Percentiles rank a stretch among this genome's conserved stretches.
phyloP scores from a whole-genome alignment of 768 basidiomycete genomes.

The Daedaleopsis sinensis region DNA sequence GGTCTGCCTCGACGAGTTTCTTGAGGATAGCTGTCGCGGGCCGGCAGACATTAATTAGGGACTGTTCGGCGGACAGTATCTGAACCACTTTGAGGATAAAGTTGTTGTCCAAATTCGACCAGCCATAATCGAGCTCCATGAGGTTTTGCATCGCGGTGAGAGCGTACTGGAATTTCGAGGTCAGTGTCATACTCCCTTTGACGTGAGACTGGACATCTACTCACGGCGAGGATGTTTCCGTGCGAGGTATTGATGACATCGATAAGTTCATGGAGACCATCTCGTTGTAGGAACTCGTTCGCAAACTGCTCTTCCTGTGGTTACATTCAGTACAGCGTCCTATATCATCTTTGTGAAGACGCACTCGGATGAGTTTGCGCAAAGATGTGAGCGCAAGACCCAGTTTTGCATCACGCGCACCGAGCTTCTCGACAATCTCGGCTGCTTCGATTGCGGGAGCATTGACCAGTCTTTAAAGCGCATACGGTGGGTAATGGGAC shows the following conservation, averaged over 20 bases:
- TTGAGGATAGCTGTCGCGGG: constrained; percentile 91
- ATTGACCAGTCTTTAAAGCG: constrained; percentile 58
- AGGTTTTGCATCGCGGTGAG: constrained; percentile 84
- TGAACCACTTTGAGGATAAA: constrained; percentile 83
- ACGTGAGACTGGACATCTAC: constrained; percentile 23
- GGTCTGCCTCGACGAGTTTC: constrained; percentile 87
- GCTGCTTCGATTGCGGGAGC: constrained; percentile 79
- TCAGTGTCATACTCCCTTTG: background rate
- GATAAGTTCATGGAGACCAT: constrained; percentile 73
- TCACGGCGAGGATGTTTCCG: constrained; percentile 86
- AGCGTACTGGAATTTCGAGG: constrained; percentile 60
- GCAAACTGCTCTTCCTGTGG: constrained; percentile 82
- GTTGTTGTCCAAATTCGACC: constrained; percentile 66
- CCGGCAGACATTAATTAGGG: constrained; percentile 87
- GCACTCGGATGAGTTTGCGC: constrained; percentile 77
- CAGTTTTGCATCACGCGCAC: constrained; percentile 58
- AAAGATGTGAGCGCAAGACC: constrained; percentile 75
- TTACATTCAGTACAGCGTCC: background rate
- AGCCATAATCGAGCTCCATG: constrained; percentile 86
- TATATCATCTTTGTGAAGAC: constrained; percentile 21
- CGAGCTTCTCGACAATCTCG: constrained; percentile 74
- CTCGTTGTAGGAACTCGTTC: constrained; percentile 71
- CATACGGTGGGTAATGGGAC: constrained; percentile 29
- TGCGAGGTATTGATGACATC: constrained; percentile 64
- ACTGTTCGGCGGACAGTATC: constrained; percentile 73